Evolutionary conservation across 1,284 basidiomycete genomes (phyloP).

Genomic region (Ustilago cynodontis): DNA sequence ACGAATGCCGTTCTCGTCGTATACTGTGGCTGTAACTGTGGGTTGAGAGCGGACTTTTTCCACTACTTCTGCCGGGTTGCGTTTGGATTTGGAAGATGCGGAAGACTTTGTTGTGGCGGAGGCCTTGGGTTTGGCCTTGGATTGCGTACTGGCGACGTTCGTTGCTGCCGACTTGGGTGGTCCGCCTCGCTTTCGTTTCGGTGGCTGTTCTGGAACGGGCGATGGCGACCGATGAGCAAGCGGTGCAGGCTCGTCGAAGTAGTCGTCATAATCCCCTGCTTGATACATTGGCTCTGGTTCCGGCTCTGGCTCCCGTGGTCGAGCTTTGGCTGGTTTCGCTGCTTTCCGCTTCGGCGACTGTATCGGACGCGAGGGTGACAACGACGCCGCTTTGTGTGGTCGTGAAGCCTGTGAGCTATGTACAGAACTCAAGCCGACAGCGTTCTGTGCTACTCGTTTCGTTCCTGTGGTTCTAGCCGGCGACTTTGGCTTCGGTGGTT

Average conservation of each 20-base stretch:
- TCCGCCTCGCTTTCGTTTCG: slow-evolving; percentile 33
- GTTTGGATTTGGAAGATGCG: slow-evolving; percentile 22
- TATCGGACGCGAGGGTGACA: slow-evolving; percentile 12
- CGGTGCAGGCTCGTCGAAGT: slow-evolving; percentile 11
- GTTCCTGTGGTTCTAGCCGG: slow-evolving; percentile 10
- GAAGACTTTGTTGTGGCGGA: background rate
- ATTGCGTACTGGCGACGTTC: slow-evolving; percentile 12
- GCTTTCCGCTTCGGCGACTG: slow-evolving; percentile 25
- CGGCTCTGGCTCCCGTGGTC: slow-evolving; percentile 3
- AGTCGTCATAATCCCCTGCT: slow-evolving; percentile 15
- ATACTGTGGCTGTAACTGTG: slow-evolving; percentile 26
- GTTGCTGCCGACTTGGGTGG: slow-evolving; percentile 18
- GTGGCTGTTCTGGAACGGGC: slow-evolving; percentile 6
- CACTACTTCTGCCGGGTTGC: slow-evolving; percentile 30
- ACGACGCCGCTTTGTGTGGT: slow-evolving; percentile 1
- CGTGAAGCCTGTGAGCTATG: background rate
- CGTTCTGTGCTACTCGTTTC: slow-evolving; percentile 2
- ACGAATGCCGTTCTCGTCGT: slow-evolving; percentile 76
- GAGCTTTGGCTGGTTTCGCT: slow-evolving; percentile 7
- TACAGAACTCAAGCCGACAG: background rate
- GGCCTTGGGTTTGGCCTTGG: background rate
- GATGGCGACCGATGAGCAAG: slow-evolving; percentile 6
- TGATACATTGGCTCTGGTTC: slow-evolving; percentile 11
- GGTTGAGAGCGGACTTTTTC: slow-evolving; percentile 36
- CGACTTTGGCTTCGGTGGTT: slow-evolving; percentile 11